Conservation (phyloP, 495 filamentous ascomycete species). For the Durotheca rogersii region DNA sequence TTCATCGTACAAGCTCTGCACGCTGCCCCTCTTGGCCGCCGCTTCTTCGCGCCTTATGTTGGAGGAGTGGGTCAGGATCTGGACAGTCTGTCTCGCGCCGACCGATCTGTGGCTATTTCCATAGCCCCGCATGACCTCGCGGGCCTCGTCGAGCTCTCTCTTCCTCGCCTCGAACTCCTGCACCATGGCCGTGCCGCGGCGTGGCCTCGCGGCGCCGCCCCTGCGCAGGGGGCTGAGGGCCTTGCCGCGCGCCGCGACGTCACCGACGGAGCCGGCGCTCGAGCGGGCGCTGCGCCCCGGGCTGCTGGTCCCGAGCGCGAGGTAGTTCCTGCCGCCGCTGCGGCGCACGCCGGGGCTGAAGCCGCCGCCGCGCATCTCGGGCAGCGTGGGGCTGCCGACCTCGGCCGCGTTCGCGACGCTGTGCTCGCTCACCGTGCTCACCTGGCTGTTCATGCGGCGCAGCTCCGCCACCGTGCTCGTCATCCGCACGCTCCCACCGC, state of each 20-base stretch:
- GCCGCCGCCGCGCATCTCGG: slow-evolving; percentile 34
- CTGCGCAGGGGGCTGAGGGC: not conserved
- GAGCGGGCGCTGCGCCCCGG: no score
- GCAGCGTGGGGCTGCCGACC: slow-evolving; percentile 30
- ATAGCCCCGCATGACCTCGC: slow-evolving; percentile 9
- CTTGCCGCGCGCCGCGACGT: not conserved
- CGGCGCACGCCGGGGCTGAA: slow-evolving; percentile 26
- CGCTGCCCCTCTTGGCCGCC: slow-evolving; percentile 14
- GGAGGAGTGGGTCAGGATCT: slow-evolving; percentile 11
- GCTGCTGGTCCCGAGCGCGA: slow-evolving; percentile 29
- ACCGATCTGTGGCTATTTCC: not conserved
- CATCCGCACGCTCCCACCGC: slow-evolving; percentile 25
- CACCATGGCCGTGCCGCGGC: slow-evolving; percentile 23
- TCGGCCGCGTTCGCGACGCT: slow-evolving; percentile 19
- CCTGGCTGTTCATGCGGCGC: slow-evolving; percentile 39
- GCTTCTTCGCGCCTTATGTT: slow-evolving; percentile 15
- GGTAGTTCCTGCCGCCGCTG: slow-evolving; percentile 33
- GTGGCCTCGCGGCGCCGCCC: slow-evolving; percentile 1
- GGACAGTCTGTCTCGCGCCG: slow-evolving; percentile 7
- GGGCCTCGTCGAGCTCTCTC: slow-evolving; percentile 7
- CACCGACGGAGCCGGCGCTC: not conserved
- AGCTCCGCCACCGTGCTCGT: slow-evolving; percentile 34
- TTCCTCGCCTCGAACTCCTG: slow-evolving; percentile 14
- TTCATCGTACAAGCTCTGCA: slow-evolving; percentile 43
- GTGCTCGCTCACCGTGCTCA: slow-evolving; percentile 33